Percentiles rank a stretch among this genome's conserved stretches.
Conservation (phyloP, 257 asterid species). For the Solanum tarijense region DNA sequence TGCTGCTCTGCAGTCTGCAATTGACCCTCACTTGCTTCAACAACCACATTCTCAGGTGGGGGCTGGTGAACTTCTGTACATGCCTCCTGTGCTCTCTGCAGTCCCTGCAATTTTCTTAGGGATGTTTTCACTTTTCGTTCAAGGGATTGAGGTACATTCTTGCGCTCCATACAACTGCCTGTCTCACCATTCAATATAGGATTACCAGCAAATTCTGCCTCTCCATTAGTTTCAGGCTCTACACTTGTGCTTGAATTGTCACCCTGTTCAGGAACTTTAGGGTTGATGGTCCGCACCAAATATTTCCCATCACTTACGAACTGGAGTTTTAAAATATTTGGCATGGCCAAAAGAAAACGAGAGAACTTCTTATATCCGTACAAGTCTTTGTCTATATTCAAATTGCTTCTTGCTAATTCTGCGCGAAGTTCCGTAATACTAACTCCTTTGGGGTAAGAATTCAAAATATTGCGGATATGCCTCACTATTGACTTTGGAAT, state of each 20-base stretch:
- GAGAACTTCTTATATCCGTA: conserved; percentile 71
- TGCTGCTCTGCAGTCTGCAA: conserved; percentile 5
- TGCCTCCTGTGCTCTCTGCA: conserved; percentile 13
- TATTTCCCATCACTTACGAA: conserved; percentile 24
- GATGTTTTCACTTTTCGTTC: conserved; percentile 17
- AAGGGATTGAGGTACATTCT: conserved; percentile 7
- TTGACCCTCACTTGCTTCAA: conserved; percentile 15
- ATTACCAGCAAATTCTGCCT: conserved; percentile 11
- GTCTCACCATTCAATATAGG: conserved; percentile 13
- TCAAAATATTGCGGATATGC: conserved; percentile 34
- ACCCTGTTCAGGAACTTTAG: conserved; percentile 24
- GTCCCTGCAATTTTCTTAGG: conserved; percentile 9
- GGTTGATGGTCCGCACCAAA: conserved; percentile 18
- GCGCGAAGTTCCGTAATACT: conserved; percentile 41
- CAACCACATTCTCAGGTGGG: conserved; percentile 23
- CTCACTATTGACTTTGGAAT: conserved; percentile 54
- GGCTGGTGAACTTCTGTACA: conserved; percentile 19
- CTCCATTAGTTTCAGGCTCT: conserved; percentile 14
- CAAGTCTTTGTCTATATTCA: conserved; percentile 44
- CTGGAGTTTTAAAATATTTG: conserved; percentile 44
- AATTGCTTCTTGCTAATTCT: conserved; percentile 33
- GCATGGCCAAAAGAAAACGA: conserved; percentile 73
- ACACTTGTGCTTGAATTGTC: conserved; percentile 14
- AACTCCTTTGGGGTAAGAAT: conserved; percentile 58
- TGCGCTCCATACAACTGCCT: conserved; percentile 11